A percentile compares a stretch with the other conserved stretches of the same genome.
phyloP scores from a whole-genome alignment of 768 basidiomycete species.

The Tulasnella sp. region DNA sequence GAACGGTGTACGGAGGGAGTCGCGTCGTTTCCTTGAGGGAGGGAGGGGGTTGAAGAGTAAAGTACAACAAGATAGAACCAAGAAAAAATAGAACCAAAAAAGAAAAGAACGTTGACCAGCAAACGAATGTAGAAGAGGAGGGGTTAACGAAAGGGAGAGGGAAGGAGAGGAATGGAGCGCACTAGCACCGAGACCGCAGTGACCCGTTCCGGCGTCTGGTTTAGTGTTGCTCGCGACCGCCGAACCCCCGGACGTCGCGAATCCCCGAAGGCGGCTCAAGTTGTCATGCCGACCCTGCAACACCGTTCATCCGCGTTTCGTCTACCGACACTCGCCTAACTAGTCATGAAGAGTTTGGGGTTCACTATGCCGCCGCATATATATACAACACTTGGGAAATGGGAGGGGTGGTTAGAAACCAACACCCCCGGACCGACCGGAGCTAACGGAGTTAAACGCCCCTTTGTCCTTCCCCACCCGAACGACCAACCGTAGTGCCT shows the following conservation, averaged over 20 bases:
- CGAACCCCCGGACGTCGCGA: background rate
- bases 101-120: slow-evolving; percentile 18
- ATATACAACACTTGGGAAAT: background rate
- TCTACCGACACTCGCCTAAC: background rate
- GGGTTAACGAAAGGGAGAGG: background rate
- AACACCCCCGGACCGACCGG: background rate
- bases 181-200: slow-evolving; percentile 8
- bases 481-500: too few relatives aligned
- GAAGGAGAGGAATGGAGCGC: background rate
- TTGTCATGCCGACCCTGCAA: slow-evolving; percentile 6
- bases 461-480: too few relatives aligned
- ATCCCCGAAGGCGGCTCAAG: background rate
- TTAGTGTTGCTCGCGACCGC: background rate
- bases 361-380: background rate
- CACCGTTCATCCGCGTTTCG: background rate
- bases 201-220: background rate
- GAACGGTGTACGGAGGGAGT: background rate
- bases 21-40: background rate
- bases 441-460: too few relatives aligned
- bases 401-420: background rate
- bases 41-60: background rate
- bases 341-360: background rate
- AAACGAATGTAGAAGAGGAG: slow-evolving; percentile 20
- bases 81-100: background rate
- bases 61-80: background rate